Percentiles rank a stretch among this genome's conserved stretches.
These are phyloP conservation scores for Buddleja alternifolia DNA, from an alignment of 257 asterid species.

Conservation along the genomic window DNA sequence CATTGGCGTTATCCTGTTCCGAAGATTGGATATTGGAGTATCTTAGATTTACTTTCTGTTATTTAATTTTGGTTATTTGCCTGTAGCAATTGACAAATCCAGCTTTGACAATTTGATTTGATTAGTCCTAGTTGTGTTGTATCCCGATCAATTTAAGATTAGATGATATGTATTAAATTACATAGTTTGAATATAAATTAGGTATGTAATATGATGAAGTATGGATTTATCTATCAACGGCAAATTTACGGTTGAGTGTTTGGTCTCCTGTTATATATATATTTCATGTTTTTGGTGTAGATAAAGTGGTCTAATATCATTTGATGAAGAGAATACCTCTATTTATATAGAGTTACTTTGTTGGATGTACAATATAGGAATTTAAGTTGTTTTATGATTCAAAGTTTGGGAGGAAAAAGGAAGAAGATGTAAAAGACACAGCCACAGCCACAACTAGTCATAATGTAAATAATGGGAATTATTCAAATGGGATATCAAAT, in stretches of 20 bases:
- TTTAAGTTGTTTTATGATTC: constrained; percentile 86
- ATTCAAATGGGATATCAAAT: constrained; percentile 39
- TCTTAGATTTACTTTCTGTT: constrained; percentile 22
- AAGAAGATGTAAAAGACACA: constrained; percentile 42
- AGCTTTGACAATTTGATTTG: background rate
- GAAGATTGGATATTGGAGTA: background rate
- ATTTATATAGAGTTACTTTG: constrained; percentile 40
- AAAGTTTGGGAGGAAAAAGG: constrained; percentile 96
- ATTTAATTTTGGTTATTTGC: background rate
- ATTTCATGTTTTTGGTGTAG: constrained; percentile 17
- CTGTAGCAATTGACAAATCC: constrained; percentile 9
- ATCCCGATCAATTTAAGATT: background rate
- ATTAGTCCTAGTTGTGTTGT: background rate
- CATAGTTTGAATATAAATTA: background rate
- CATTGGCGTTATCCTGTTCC: background rate
- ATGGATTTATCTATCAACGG: background rate
- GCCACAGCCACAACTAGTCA: constrained; percentile 48
- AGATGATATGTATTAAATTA: background rate
- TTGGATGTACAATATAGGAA: constrained; percentile 59
- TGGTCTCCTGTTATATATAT: background rate
- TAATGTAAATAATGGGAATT: constrained; percentile 36
- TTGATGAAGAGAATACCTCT: constrained; percentile 21
- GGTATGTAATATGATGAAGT: constrained; percentile 12
- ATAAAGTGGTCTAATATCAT: constrained; percentile 12
- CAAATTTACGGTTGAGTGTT: constrained; percentile 9